A percentile compares a stretch with the other conserved stretches of the same genome.
phyloP scores from a whole-genome alignment of 2,329 filamentous ascomycete genomes.

The Hypoxylon sp. region DNA sequence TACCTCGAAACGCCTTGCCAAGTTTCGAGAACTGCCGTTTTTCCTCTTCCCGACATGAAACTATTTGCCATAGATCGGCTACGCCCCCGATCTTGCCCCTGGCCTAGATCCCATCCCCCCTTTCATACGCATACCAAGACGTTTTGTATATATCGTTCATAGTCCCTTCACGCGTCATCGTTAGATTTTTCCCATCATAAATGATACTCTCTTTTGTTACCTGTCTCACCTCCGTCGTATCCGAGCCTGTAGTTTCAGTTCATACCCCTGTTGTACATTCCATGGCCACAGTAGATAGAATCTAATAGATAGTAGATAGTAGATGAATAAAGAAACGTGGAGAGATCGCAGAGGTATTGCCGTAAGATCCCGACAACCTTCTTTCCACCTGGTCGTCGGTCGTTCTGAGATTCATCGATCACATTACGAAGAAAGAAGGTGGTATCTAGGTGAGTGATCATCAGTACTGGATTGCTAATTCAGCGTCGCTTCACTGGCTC shows the following conservation, averaged over 20 bases:
- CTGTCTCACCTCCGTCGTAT: conserved; percentile 30
- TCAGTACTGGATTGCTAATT: conserved; percentile 29
- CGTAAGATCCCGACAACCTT: conserved; percentile 6
- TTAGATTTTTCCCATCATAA: conserved; percentile 13
- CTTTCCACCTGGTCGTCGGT: conserved; percentile 17
- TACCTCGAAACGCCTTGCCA: conserved; percentile 42
- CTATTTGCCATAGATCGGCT: conserved; percentile 24
- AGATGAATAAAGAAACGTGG: conserved; percentile 21
- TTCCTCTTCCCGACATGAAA: conserved; percentile 24
- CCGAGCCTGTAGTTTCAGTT: conserved; percentile 21
- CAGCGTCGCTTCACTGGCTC: conserved; percentile 52
- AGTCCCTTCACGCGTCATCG: conserved; percentile 20
- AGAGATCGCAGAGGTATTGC: conserved; percentile 18
- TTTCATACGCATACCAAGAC: conserved; percentile 23
- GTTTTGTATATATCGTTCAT: conserved; percentile 33
- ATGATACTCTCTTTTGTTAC: conserved; percentile 21
- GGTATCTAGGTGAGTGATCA: conserved; percentile 31
- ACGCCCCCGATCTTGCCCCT: conserved; percentile 29
- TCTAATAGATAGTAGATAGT: conserved; percentile 33
- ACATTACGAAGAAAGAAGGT: conserved; percentile 38
- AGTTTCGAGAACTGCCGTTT: conserved; percentile 34
- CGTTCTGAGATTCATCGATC: conserved; percentile 23
- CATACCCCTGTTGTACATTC: conserved; percentile 39
- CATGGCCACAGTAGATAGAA: conserved; percentile 32
- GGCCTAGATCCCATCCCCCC: conserved; percentile 15